Conservation (phyloP, 257 asterid species). For the Ligustrum vulgare region DNA sequence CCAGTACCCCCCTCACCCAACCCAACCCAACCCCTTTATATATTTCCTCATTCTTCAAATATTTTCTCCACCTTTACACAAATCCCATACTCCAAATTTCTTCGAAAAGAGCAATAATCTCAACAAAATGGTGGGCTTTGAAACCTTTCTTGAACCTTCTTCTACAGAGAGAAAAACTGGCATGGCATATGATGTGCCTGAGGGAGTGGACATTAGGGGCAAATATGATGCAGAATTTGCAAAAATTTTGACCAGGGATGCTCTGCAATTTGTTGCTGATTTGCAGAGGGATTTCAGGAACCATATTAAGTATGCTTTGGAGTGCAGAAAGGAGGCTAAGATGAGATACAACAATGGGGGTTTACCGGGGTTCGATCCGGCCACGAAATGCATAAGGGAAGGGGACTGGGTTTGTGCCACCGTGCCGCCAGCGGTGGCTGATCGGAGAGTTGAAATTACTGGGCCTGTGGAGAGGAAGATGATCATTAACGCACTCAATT, state of each 20-base stretch:
- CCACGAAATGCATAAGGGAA: slow-evolving; percentile 62
- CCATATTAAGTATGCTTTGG: slow-evolving; percentile 78
- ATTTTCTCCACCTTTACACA: neutral
- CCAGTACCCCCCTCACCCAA: slow-evolving; percentile 13
- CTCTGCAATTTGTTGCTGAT: slow-evolving; percentile 65
- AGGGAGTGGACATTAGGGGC: slow-evolving; percentile 83
- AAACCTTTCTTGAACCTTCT: slow-evolving; percentile 34
- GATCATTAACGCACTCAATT: slow-evolving; percentile 95
- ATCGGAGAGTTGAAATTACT: slow-evolving; percentile 90
- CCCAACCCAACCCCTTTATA: slow-evolving; percentile 18
- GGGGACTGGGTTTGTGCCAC: slow-evolving; percentile 75
- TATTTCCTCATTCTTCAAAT: neutral
- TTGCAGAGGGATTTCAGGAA: slow-evolving; percentile 72
- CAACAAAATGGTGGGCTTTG: slow-evolving; percentile 60
- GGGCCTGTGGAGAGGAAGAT: slow-evolving; percentile 97
- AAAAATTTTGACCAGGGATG: slow-evolving; percentile 54
- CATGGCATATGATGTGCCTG: slow-evolving; percentile 69
- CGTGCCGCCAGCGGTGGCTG: slow-evolving; percentile 84
- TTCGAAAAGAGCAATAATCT: neutral
- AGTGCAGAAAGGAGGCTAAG: slow-evolving; percentile 70
- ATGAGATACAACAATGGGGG: slow-evolving; percentile 59
- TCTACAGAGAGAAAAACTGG: slow-evolving; percentile 32
- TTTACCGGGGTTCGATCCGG: slow-evolving; percentile 77
- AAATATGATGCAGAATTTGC: slow-evolving; percentile 72
- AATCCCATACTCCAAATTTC: neutral